These are phyloP conservation scores for Melastoma malabathricum DNA, from an alignment of 345 rosid species.

Conservation along the genomic window DNA sequence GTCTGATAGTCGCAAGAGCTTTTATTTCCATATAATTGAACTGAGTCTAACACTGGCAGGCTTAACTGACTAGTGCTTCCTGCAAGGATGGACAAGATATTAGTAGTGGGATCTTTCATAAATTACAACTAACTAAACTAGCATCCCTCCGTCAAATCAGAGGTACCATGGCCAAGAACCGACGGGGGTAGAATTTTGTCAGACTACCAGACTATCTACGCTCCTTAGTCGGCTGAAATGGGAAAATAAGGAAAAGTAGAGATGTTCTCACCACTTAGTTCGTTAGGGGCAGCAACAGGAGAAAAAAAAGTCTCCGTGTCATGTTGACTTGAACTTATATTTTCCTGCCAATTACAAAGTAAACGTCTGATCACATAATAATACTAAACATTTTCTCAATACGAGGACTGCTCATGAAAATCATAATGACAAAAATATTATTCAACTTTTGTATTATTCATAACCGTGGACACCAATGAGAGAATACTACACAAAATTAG, in stretches of 20 bases:
- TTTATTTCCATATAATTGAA: conserved; percentile 23
- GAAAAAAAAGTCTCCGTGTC: conserved; percentile 74
- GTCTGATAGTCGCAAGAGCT: conserved; percentile 30
- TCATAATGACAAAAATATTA: too few relatives aligned
- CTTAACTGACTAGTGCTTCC: conserved; percentile 17
- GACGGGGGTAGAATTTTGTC: too few relatives aligned
- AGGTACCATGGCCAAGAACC: too few relatives aligned
- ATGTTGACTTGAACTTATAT: conserved; percentile 22
- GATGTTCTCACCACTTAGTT: conserved; percentile 26
- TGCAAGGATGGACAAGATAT: conserved; percentile 3
- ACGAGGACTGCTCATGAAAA: too few relatives aligned
- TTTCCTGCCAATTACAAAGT: conserved; percentile 25
- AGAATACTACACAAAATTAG: too few relatives aligned
- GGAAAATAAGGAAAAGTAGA: conserved; percentile 27
- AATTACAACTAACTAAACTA: too few relatives aligned
- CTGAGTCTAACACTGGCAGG: conserved; percentile 18
- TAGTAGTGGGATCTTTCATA: too few relatives aligned
- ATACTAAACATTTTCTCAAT: too few relatives aligned
- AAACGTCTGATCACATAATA: neutral
- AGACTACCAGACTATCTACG: neutral
- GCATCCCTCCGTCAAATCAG: too few relatives aligned
- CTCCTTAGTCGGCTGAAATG: neutral
- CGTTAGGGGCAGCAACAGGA: conserved; percentile 43
- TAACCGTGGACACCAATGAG: too few relatives aligned
- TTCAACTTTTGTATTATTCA: too few relatives aligned